These are phyloP conservation scores for Uronychia setigera DNA, from an alignment of 73 alveolate species.

Conservation along the genomic window DNA sequence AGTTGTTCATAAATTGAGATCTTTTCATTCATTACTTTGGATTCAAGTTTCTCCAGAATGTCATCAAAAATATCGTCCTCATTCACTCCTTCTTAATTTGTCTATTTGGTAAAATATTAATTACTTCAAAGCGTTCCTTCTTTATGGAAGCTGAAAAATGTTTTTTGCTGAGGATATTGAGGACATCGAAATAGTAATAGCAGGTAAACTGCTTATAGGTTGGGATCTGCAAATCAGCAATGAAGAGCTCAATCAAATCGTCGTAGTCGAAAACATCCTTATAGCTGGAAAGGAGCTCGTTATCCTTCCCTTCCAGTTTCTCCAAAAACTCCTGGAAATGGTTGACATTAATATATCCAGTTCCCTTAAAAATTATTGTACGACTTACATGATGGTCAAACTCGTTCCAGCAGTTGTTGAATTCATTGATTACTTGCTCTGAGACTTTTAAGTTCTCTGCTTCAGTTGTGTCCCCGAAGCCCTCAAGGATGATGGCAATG, in stretches of 20 bases:
- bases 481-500: too few relatives aligned
- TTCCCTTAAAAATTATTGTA: slow-evolving; percentile 13
- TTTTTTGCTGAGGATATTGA: not conserved
- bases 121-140: not conserved
- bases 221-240: not conserved
- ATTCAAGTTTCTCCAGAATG: not conserved
- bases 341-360: not conserved
- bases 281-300: slow-evolving; percentile 1
- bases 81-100: not conserved
- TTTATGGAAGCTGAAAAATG: not conserved
- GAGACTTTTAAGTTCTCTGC: not conserved
- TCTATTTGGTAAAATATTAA: not conserved
- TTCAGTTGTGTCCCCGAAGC: too few relatives aligned
- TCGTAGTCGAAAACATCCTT: not conserved
- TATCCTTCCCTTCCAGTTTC: slow-evolving; percentile 24
- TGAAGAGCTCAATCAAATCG: not conserved
- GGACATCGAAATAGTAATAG: not conserved
- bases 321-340: slow-evolving; percentile 6
- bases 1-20: not conserved
- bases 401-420: slow-evolving; percentile 23
- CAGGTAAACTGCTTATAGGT: not conserved
- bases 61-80: not conserved
- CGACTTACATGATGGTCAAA: slow-evolving; percentile 24
- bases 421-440: not conserved
- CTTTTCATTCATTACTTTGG: not conserved